Base-by-base conservation (phyloP, 164 flowering plant species). In the Saururus chinensis region DNA sequence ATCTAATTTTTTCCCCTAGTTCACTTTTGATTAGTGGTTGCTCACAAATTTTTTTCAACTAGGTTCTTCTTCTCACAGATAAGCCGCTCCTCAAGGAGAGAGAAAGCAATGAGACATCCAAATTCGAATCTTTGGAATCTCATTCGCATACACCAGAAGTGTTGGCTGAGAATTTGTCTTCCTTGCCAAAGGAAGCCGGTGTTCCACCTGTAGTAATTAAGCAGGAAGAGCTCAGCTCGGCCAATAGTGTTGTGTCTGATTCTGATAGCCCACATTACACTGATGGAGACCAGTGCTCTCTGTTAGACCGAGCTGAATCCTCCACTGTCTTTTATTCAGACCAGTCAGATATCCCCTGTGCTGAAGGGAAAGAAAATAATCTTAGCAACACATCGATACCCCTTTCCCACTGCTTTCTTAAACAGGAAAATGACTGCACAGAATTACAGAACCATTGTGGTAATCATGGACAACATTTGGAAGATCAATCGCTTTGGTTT, bases 401-500 rank as follows among this genome's bases (percentile, higher is more conserved):
- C 16, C 60, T 76, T 17, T 14, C 63, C 14, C 75, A 76, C 66
- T 61, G 65, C 55, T 79, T 77, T 60, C 82, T 84, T 0, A 83
- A 83, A 76, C 74, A 77, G 1, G 88, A 75, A 71, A 42, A 42
- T 42, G 80, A 74, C 40, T 63, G 37, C 40, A 66, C 71, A 80
- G 74, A 70, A 55, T 71, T 25, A n/a, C 51, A 14, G 79, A 72
- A 45, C 75, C 72, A 57, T 73, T 79, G 84, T 5, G 74, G 81
- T 72, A 70, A 66, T 72, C 77, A 73, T 48, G 84, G 74, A 54
- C 74, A 77, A 73, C 79, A 71, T 0, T 71, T 69, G 30, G 88
- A 81, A 70, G 95, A 87, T 67, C 81, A 84, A 22, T 66, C 83
- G 62, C 65, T 78, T 19, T 80, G 84, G 86, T 80, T 82, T 21